Evolutionary conservation across 2,329 filamentous ascomycete genomes (phyloP).

Genomic region (Venturia effusa): DNA sequence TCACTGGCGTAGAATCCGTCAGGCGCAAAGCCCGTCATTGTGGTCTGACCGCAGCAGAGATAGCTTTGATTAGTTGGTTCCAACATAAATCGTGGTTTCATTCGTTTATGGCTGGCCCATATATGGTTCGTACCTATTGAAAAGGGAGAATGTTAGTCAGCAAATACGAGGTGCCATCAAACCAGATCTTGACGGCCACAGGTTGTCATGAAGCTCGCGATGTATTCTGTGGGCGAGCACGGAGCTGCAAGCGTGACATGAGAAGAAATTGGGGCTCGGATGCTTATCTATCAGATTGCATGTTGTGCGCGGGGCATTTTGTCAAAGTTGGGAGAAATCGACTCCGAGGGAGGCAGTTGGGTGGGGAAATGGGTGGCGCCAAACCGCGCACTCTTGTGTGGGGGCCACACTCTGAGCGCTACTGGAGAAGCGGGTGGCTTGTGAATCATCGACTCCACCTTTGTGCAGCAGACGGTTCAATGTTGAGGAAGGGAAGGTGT

Average conservation of each 20-base stretch:
- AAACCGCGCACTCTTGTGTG: background rate
- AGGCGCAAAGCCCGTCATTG: background rate
- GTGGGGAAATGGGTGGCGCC: background rate
- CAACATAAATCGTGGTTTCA: background rate
- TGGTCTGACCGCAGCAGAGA: background rate
- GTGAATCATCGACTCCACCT: background rate
- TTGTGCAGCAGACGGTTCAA: background rate
- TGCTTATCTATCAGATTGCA: background rate
- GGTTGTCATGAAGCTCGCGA: background rate
- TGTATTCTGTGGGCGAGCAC: background rate
- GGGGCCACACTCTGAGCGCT: background rate
- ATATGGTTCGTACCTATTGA: conserved; percentile 4
- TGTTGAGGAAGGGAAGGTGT: background rate
- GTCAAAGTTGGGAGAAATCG: background rate
- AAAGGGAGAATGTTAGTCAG: background rate
- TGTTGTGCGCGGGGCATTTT: background rate
- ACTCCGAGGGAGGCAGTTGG: background rate
- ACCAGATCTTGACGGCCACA: background rate
- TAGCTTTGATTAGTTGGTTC: background rate
- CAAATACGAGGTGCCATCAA: background rate
- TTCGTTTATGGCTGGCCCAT: conserved; percentile 1
- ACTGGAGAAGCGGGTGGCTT: background rate
- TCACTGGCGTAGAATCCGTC: background rate
- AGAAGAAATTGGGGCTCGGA: background rate
- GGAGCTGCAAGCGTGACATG: background rate